Base-by-base conservation (phyloP, 805 yeast genomes). In the Nematodospora valgi region DNA sequence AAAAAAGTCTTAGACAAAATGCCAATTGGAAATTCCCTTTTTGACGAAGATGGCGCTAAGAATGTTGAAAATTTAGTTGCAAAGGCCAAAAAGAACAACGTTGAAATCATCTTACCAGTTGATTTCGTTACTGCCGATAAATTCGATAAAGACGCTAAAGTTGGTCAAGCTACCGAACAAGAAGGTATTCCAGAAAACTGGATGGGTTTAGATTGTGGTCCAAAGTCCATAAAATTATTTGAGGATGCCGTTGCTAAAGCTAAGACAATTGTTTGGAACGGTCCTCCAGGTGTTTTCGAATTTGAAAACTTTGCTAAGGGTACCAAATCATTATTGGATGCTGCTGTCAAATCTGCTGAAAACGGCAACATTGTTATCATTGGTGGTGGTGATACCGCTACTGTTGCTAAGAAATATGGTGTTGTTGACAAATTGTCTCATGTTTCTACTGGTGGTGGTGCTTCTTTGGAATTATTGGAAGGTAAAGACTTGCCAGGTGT, bases 381-480 rank as follows among this genome's bases (percentile, higher is more conserved):
- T 58, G 98, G 98, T 72, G 93, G 93, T 74, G 98, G 98, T 79
- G 98, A 93, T 72, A 93, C 98, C 56, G 98, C 98, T 53, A 93
- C 98, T 50, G 93, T 89, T 52, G 96, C 96, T 59, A 91, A 91
- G 87, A 93, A 93, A 78, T 93, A 73, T 72, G 96, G 96, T 64
- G 96, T 82, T 49, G 89, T 86, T 54, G 96, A 86, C 64, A 86
- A 93, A 77, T 79, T 93, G 58, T 87, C 97, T 35, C 98, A 93
- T 70, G 96, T 93, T 51, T 91, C 98, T 52, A 93, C 98, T 47
- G 98, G 98, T 74, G 98, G 98, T 74, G 98, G 98, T 78, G 98
- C 98, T 52, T 91, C 98, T 46, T 80, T 93, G 64, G 98, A 93
- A 74, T 82, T 93, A 63, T 81, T 93, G 63, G 98, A 93, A 77